A percentile compares a stretch with the other conserved stretches of the same genome.
Evolutionary conservation across 176 grass and related monocot genomes (phyloP).

Genomic region (Saccharum spontaneum): DNA sequence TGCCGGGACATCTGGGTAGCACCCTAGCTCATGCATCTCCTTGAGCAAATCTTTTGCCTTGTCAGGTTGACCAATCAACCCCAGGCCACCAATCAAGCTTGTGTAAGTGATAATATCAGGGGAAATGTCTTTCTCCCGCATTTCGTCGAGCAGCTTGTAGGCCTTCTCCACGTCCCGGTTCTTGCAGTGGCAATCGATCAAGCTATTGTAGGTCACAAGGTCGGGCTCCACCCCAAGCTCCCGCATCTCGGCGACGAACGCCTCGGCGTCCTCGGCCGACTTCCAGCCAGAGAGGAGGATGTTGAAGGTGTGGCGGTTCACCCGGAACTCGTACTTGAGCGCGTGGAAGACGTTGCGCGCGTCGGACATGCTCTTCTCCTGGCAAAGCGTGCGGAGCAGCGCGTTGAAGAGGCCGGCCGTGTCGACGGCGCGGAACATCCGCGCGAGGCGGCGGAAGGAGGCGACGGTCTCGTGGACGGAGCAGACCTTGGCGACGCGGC

Average conservation of each 20-base stretch:
- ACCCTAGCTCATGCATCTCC: conserved; percentile 84
- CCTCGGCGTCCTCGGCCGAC: conserved; percentile 75
- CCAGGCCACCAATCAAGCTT: conserved; percentile 75
- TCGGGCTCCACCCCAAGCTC: conserved; percentile 69
- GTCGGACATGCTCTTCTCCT: conserved; percentile 94
- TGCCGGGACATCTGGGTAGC: conserved; percentile 65
- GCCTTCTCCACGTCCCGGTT: conserved; percentile 60
- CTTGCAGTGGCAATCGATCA: conserved; percentile 91
- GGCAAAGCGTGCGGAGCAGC: conserved; percentile 79
- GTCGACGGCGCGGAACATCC: conserved; percentile 41
- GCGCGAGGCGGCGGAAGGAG: conserved; percentile 63
- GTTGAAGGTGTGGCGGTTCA: conserved; percentile 80
- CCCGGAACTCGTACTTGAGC: conserved; percentile 80
- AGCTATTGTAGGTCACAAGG: conserved; percentile 76
- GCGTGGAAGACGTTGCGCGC: conserved; percentile 83
- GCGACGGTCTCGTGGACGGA: conserved; percentile 72
- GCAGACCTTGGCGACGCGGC: conserved; percentile 83
- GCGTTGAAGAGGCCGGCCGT: conserved; percentile 64
- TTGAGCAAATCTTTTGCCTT: conserved; percentile 69
- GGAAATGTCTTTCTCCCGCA: conserved; percentile 58
- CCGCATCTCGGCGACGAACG: conserved; percentile 72
- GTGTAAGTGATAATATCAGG: conserved; percentile 86
- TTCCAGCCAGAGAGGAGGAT: conserved; percentile 91
- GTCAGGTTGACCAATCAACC: conserved; percentile 81
- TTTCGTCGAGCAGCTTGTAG: conserved; percentile 76